phyloP scores from a whole-genome alignment of 768 basidiomycete genomes.

The Tylopilus plumbeoviolaceoides region DNA sequence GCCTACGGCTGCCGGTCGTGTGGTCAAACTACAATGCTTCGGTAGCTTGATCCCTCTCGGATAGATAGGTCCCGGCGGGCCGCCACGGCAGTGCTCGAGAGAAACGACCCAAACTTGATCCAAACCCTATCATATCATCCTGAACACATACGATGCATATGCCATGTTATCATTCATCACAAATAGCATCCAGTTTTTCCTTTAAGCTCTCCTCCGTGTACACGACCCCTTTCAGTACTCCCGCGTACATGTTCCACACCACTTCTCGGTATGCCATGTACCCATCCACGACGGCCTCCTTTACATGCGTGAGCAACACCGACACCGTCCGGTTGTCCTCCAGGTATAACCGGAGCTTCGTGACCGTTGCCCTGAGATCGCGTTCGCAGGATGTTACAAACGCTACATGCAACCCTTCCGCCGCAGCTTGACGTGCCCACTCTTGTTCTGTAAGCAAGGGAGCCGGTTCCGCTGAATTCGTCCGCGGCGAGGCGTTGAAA shows the following conservation, averaged over 20 bases:
- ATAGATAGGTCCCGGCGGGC: no score
- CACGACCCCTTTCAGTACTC: conserved; percentile 30
- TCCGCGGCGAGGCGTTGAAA: conserved; percentile 27
- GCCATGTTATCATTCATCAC: conserved; percentile 22
- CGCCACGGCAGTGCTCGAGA: background rate
- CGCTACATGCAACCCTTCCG: conserved; percentile 44
- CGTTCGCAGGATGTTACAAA: conserved; percentile 56
- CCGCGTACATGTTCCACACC: conserved; percentile 46
- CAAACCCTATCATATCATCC: background rate
- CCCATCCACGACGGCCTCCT: conserved; percentile 68
- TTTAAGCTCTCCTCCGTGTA: conserved; percentile 37
- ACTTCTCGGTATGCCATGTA: conserved; percentile 73
- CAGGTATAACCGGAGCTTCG: conserved; percentile 69
- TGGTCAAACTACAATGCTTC: background rate
- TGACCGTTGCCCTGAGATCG: conserved; percentile 52
- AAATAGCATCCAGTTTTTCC: conserved; percentile 36
- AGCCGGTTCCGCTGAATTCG: conserved; percentile 15
- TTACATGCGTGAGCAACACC: conserved; percentile 73
- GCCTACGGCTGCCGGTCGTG: background rate
- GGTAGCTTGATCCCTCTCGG: background rate
- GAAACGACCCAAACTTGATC: no score
- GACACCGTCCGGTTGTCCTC: conserved; percentile 74
- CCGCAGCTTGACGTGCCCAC: conserved; percentile 50
- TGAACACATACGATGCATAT: background rate
- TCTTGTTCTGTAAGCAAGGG: conserved; percentile 36